Evolutionary conservation across 2,329 filamentous ascomycete species (phyloP).

Genomic region (Colletotrichum tropicicola): DNA sequence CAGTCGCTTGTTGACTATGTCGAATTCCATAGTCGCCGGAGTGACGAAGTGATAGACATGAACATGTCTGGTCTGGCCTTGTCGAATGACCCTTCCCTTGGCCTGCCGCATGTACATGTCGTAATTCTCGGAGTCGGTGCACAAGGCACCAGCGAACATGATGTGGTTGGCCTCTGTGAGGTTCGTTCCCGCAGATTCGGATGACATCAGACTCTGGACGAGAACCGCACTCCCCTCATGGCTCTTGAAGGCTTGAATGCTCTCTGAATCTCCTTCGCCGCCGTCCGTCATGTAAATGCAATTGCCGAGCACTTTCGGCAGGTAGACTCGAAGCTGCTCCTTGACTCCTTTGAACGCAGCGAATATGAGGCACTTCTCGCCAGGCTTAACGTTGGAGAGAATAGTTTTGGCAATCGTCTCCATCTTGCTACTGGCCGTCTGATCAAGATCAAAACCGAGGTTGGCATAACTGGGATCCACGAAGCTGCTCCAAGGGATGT

Average conservation of each 20-base stretch:
- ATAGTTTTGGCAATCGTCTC: slow-evolving; percentile 36
- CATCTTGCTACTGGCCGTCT: slow-evolving; percentile 30
- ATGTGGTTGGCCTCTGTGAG: slow-evolving; percentile 52
- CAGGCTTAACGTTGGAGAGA: slow-evolving; percentile 28
- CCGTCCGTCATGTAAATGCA: slow-evolving; percentile 22
- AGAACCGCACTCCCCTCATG: slow-evolving; percentile 38
- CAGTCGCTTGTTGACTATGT: slow-evolving; percentile 38
- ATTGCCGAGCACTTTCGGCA: slow-evolving; percentile 14
- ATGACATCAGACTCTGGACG: slow-evolving; percentile 47
- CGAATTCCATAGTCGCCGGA: slow-evolving; percentile 49
- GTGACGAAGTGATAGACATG: slow-evolving; percentile 50
- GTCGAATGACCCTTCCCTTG: slow-evolving; percentile 47
- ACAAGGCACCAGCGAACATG: slow-evolving; percentile 48
- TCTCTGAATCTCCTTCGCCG: not conserved
- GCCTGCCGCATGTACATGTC: slow-evolving; percentile 49
- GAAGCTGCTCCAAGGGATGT: not conserved
- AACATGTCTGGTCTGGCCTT: slow-evolving; percentile 49
- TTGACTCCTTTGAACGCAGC: slow-evolving; percentile 43
- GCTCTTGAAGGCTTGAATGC: slow-evolving; percentile 39
- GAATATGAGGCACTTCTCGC: slow-evolving; percentile 46
- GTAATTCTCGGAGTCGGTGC: slow-evolving; percentile 41
- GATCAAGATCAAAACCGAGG: not conserved
- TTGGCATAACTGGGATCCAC: not conserved
- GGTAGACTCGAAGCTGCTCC: slow-evolving; percentile 25
- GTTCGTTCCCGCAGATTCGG: slow-evolving; percentile 51